Conservation (phyloP, 129 eudicot genomes). For the Chrysanthemum makinoi region DNA sequence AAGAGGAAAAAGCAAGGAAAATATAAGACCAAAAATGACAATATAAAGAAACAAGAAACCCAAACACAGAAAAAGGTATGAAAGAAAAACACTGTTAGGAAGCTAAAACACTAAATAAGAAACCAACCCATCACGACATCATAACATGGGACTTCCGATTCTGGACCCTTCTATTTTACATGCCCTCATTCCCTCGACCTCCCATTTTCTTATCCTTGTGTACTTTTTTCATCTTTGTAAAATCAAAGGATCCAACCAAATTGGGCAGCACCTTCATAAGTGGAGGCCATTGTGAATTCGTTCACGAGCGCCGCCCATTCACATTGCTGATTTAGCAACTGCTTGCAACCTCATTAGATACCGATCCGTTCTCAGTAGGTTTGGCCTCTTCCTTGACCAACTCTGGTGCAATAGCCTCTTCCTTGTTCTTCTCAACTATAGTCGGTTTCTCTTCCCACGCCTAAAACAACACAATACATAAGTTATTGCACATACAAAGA, state of each 20-base stretch:
- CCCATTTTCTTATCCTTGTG: conserved; percentile 6
- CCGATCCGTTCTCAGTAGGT: conserved; percentile 26
- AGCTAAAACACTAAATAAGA: conserved; percentile 11
- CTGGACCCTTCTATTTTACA: conserved; percentile 33
- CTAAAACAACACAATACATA: neutral
- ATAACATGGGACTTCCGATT: neutral
- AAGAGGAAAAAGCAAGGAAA: neutral
- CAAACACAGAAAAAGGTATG: conserved; percentile 7
- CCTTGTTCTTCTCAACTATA: conserved; percentile 43
- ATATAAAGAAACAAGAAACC: conserved; percentile 8
- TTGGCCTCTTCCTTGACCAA: conserved; percentile 26
- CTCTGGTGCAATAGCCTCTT: neutral
- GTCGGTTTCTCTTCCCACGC: conserved; percentile 29
- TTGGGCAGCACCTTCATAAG: neutral
- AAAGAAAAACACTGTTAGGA: conserved; percentile 2
- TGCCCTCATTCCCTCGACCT: neutral
- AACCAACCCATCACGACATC: neutral
- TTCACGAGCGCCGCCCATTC: conserved; percentile 7
- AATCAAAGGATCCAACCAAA: conserved; percentile 8
- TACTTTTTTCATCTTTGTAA: neutral
- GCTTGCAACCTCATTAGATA: conserved; percentile 27
- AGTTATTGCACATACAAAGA: too few relatives aligned
- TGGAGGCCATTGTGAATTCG: neutral
- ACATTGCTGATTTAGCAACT: conserved; percentile 28
- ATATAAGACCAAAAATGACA: neutral